Evolutionary conservation across 2,329 filamentous ascomycete species (phyloP), one percentile per base, ranked within the genome.

Genomic region (Arthrobotrys iridis): DNA sequence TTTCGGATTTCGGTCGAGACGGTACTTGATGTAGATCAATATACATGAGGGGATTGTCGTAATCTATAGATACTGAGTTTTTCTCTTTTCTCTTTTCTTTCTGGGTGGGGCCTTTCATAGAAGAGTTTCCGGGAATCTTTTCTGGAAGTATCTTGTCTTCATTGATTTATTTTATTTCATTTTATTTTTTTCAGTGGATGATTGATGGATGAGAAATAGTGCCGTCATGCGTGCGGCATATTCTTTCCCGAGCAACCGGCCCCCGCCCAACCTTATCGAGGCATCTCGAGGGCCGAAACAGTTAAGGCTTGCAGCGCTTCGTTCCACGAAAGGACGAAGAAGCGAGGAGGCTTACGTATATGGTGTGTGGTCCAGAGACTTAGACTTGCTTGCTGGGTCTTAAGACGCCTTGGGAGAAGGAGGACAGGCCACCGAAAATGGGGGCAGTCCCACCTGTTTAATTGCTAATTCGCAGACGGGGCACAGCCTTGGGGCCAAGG

Each of bases 251-350:
- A 73, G 59, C 59, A 73, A 65, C 68, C 68, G 68, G 68, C 66
- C 68, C n/a, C 68, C 59, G 50, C 68, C 68, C 60, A 73, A 73
- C 68, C 68, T 73, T 73, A 73, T 70, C 65, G 55, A 70, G 55
- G 55, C 45, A 62, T 62, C 48, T 55, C 57, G 55, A 62, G 43
- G 55, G 62, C 62, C 65, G 65, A 70, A 70, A 37, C 33, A 70
- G 55, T 45, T 52, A 59, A 62, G 45, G 52, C 22, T 35, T 55
- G 65, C 48, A 62, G 55, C 65, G 55, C 37, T 40, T 35, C 45
- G 57, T 60, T 70, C 65, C 65, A 62, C 46, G 55, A 70, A 62
- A 70, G 65, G 65, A 45, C 55, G 65, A 70, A 46, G 65, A 70
- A 70, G 65, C 65, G 65, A 70, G 55, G 55, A 43, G 59, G 68